Conservation (phyloP, 1,284 basidiomycete species). For the Naganishia sp. region DNA sequence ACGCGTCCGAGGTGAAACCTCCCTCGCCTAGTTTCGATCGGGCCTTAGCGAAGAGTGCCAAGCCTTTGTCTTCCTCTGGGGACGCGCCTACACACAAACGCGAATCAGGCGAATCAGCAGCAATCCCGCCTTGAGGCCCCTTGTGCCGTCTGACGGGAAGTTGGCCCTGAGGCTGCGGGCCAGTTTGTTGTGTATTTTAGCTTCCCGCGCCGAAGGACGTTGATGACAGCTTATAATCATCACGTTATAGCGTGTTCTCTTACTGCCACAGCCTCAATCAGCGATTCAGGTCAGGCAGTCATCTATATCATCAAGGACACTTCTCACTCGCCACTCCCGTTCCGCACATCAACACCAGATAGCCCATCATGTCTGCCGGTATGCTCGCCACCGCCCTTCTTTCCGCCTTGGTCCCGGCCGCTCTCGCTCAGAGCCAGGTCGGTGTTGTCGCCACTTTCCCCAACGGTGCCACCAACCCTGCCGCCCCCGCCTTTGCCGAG, state of each 20-base stretch:
- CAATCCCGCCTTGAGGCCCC: neutral
- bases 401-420: slow-evolving; percentile 34
- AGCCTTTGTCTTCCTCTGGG: slow-evolving; percentile 6
- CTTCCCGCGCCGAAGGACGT: neutral
- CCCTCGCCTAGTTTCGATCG: too few relatives aligned
- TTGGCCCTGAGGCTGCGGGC: neutral
- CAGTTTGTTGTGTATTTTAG: slow-evolving; percentile 8
- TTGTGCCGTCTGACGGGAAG: neutral
- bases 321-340: neutral
- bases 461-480: slow-evolving; percentile 53
- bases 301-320: slow-evolving; percentile 22
- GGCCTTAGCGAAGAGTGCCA: neutral
- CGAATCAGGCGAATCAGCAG: neutral
- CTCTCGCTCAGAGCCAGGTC: slow-evolving; percentile 33
- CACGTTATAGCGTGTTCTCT: slow-evolving; percentile 12
- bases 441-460: slow-evolving; percentile 48
- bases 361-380: slow-evolving; percentile 22
- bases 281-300: neutral
- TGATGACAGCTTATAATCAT: slow-evolving; percentile 4
- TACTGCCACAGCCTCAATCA: slow-evolving; percentile 23
- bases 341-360: neutral
- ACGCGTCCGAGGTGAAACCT: too few relatives aligned
- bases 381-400: slow-evolving; percentile 29
- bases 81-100: neutral
- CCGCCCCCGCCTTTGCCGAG: slow-evolving; percentile 29